Percentiles rank a stretch among this genome's conserved stretches.
Evolutionary conservation across 495 filamentous ascomycete species (phyloP).

Genomic region (Hyaloscypha bicolor): DNA sequence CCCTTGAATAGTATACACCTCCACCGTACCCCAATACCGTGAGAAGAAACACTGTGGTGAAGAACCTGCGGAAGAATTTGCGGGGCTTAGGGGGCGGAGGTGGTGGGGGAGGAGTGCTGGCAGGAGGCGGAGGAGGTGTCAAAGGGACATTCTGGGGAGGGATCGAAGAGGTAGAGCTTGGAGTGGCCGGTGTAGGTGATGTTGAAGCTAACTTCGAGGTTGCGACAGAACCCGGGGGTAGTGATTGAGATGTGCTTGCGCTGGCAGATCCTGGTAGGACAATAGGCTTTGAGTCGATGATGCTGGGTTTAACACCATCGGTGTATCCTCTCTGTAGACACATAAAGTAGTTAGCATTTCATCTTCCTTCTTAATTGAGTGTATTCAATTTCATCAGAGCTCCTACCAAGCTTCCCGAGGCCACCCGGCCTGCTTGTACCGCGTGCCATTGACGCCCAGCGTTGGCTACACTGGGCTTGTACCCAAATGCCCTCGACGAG

Average conservation of each 20-base stretch:
- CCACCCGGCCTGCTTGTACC: conserved; percentile 37
- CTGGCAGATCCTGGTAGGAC: conserved; percentile 62
- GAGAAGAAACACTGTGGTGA: conserved; percentile 72
- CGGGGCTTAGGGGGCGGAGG: conserved; percentile 66
- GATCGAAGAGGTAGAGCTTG: conserved; percentile 45
- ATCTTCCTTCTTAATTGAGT: conserved; percentile 16
- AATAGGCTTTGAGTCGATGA: conserved; percentile 50
- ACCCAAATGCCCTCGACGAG: conserved; percentile 56
- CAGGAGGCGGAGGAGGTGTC: conserved; percentile 54
- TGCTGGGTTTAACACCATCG: conserved; percentile 54
- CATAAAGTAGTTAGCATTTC: conserved; percentile 19
- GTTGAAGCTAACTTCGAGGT: conserved; percentile 28
- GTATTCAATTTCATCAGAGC: conserved; percentile 20
- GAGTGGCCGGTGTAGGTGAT: conserved; percentile 49
- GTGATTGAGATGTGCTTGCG: conserved; percentile 50
- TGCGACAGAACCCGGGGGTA: conserved; percentile 45
- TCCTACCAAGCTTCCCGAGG: conserved; percentile 38
- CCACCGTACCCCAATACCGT: conserved; percentile 79
- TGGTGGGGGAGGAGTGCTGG: conserved; percentile 50
- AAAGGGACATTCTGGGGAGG: conserved; percentile 63
- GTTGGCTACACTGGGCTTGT: conserved; percentile 48
- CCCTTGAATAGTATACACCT: conserved; percentile 86
- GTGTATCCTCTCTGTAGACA: conserved; percentile 57
- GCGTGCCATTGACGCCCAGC: conserved; percentile 59
- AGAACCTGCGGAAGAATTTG: conserved; percentile 72